phyloP scores from a whole-genome alignment of 164 flowering plant species.

The Houttuynia cordata region DNA sequence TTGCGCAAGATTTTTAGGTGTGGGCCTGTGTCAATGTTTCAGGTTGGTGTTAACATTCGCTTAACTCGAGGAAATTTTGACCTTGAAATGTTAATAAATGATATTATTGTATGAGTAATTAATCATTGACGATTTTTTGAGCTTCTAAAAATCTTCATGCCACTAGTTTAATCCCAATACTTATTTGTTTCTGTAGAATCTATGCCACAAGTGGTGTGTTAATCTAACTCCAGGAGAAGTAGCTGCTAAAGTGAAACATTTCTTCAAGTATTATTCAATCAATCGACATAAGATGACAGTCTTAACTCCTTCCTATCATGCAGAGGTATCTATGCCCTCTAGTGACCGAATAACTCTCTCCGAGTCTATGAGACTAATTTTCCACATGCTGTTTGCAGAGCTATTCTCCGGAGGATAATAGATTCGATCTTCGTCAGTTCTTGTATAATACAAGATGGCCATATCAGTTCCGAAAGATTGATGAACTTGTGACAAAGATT shows the following conservation, averaged over 20 bases:
- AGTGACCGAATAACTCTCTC: conserved; percentile 10
- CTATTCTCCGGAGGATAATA: conserved; percentile 92
- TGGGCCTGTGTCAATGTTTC: conserved; percentile 93
- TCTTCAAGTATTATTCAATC: conserved; percentile 93
- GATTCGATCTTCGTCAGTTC: conserved; percentile 91
- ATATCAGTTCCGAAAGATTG: conserved; percentile 83
- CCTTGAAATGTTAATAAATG: too few species aligned
- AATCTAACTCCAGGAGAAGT: conserved; percentile 57
- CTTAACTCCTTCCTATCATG: conserved; percentile 89
- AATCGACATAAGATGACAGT: conserved; percentile 97
- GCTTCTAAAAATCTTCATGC: neutral
- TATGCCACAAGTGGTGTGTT: conserved; percentile 78
- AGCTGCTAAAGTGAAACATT: conserved; percentile 83
- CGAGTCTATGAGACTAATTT: neutral
- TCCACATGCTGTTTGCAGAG: conserved; percentile 61
- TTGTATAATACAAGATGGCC: conserved; percentile 93
- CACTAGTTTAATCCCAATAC: neutral
- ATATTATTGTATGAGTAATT: conserved; percentile 12
- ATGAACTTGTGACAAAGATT: conserved; percentile 51
- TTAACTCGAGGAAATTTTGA: too few species aligned
- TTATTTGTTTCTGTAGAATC: conserved; percentile 35
- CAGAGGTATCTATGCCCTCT: conserved; percentile 47
- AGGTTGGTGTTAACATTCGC: conserved; percentile 32
- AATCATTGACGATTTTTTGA: neutral
- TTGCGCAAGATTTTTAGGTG: conserved; percentile 82